Base-by-base conservation (phyloP, 2,329 filamentous ascomycete genomes). In the Penicillium sp. region DNA sequence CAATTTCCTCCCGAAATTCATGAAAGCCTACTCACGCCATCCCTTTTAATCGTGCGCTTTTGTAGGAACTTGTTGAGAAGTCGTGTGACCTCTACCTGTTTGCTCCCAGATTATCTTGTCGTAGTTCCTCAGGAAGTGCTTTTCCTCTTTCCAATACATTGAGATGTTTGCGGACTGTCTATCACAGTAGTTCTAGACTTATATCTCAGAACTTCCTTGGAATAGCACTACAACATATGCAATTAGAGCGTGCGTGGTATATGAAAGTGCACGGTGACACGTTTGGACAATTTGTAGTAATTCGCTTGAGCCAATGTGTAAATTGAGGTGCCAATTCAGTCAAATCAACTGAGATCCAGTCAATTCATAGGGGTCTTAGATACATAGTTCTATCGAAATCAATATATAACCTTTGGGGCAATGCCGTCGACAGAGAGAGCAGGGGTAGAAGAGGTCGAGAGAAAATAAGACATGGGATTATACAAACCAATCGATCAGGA, bases 391-490 rank as follows among this genome's bases (percentile, higher is more conserved):
- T 29, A 10, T 4, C 27, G 27, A 29, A 29, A 10, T 29, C 9
- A 29, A 29, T 29, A 29, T 29, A 29, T 29, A 1, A 29, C 27
- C 27, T 29, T 29, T 10, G 9, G 27, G 27, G 9, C 9, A 10
- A 29, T 2, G 27, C 10, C 9, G 27, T 29, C 1, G 27, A 29
- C 3, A 29, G 27, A 29, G 27, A 9, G 27, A 29, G 9, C 27
- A 29, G 27, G 9, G 9, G 9, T 10, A 29, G 27, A 29, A 29
- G 27, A 10, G 27, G 27, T 10, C 9, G 27, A 29, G 27, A 10
- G 9, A 29, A 29, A 29, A 29, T 10, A 29, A 29, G 3, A 80
- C 23, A 23, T 23, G 23, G 23, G 23, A 23, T 23, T 4, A 23
- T 23, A 23, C 23, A 23, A 23, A 23, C 23, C 23, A 23, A 23